Evolutionary conservation across 352 stramenopile species (phyloP).

Genomic region (Globisporangium spiculum): DNA sequence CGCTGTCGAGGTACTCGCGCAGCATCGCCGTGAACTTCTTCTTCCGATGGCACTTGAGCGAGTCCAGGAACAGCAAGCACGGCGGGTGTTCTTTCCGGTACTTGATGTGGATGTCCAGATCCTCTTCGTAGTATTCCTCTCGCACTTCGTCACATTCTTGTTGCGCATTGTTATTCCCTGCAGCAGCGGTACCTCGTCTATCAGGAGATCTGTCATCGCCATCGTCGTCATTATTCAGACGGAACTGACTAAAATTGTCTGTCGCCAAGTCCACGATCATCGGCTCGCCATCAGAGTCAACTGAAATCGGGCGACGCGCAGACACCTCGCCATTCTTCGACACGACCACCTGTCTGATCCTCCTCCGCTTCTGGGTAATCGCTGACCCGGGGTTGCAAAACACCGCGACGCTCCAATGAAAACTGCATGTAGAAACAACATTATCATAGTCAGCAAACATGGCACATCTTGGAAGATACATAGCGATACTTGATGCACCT

Average conservation of each 20-base stretch:
- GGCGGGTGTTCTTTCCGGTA: slow-evolving; percentile 42
- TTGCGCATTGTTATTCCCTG: background rate
- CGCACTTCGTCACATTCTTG: slow-evolving; percentile 15
- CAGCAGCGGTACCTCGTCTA: background rate
- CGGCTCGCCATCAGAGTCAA: slow-evolving; percentile 10
- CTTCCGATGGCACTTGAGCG: slow-evolving; percentile 92
- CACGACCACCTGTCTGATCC: slow-evolving; percentile 5
- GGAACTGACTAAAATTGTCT: slow-evolving; percentile 24
- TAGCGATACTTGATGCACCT: slow-evolving; percentile 27
- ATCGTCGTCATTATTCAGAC: background rate
- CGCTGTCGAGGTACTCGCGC: slow-evolving; percentile 83
- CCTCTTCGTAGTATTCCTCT: slow-evolving; percentile 41
- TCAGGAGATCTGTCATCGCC: background rate
- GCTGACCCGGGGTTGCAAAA: slow-evolving; percentile 81
- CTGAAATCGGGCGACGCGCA: slow-evolving; percentile 10
- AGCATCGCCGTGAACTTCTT: slow-evolving; percentile 82
- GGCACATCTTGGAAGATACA: no score
- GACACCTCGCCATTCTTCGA: slow-evolving; percentile 19
- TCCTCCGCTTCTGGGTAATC: slow-evolving; percentile 48
- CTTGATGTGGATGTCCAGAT: slow-evolving; percentile 34
- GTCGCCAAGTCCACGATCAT: slow-evolving; percentile 31
- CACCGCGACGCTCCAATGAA: slow-evolving; percentile 89
- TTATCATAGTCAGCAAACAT: no score
- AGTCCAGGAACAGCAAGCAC: slow-evolving; percentile 95
- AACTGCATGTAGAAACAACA: slow-evolving; percentile 32